Evolutionary conservation across 2,329 filamentous ascomycete genomes (phyloP).

Genomic region (Nemania sp.): DNA sequence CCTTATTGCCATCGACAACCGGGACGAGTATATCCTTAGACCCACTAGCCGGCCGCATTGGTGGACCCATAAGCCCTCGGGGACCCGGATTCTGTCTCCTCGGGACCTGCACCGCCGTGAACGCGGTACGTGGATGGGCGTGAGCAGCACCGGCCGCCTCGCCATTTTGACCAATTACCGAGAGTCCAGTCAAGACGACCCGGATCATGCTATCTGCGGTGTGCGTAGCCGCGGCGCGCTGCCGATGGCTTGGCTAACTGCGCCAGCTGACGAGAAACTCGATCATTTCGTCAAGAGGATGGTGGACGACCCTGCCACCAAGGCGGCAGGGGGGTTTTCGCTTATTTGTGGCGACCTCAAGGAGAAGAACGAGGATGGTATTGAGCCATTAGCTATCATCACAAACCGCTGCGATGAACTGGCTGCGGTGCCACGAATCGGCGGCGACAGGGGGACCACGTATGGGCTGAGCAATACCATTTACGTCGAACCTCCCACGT

Average conservation of each 20-base stretch:
- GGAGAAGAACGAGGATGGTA: constrained; percentile 43
- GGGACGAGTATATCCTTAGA: constrained; percentile 77
- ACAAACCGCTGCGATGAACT: constrained; percentile 69
- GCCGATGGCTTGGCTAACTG: constrained; percentile 72
- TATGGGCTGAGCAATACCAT: constrained; percentile 73
- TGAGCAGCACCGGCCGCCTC: constrained; percentile 69
- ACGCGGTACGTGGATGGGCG: constrained; percentile 74
- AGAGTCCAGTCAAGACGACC: constrained; percentile 64
- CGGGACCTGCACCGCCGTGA: constrained; percentile 72
- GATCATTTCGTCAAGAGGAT: constrained; percentile 64
- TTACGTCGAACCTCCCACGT: constrained; percentile 64
- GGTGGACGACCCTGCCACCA: constrained; percentile 65
- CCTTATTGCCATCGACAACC: constrained; percentile 81
- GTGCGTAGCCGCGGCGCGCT: constrained; percentile 71
- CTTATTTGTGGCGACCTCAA: constrained; percentile 73
- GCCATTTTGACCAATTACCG: constrained; percentile 76
- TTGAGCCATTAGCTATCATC: constrained; percentile 69
- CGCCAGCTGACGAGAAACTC: constrained; percentile 60
- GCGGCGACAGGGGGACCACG: constrained; percentile 61
- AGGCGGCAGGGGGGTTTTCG: constrained; percentile 74
- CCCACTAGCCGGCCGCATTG: constrained; percentile 73
- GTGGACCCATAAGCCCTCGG: constrained; percentile 65
- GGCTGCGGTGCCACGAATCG: constrained; percentile 69
- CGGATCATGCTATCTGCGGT: constrained; percentile 64
- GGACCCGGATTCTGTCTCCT: constrained; percentile 65